Percentiles rank a stretch among this genome's conserved stretches.
These are phyloP conservation scores for Dendrobium nobile DNA, from an alignment of 106 monocot species.

Conservation along the genomic window DNA sequence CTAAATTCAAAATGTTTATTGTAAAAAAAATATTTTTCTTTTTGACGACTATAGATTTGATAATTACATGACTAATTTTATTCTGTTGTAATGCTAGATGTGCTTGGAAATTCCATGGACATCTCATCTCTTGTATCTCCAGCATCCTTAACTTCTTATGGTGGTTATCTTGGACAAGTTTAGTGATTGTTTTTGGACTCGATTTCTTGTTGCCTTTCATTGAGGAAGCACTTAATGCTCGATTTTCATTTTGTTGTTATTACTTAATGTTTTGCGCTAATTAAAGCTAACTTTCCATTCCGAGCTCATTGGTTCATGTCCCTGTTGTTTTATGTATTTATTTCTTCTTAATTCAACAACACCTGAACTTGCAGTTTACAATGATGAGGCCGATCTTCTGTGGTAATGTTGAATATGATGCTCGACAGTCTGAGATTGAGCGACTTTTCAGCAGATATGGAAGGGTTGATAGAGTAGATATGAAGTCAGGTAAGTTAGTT, in stretches of 20 bases:
- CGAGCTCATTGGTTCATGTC: neutral
- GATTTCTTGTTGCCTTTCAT: neutral
- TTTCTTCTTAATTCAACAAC: neutral
- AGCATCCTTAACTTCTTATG: neutral
- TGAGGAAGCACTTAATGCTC: neutral
- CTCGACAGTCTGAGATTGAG: conserved; percentile 86
- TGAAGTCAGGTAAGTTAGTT: conserved; percentile 67
- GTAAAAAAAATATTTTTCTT: neutral
- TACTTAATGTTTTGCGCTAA: neutral
- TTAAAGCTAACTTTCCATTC: neutral
- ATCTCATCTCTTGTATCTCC: neutral
- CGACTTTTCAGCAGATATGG: conserved; percentile 81
- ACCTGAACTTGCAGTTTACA: neutral
- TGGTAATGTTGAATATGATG: conserved; percentile 94
- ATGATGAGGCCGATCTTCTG: conserved; percentile 92
- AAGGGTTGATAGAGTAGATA: conserved; percentile 84
- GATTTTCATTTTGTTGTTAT: neutral
- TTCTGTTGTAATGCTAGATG: neutral
- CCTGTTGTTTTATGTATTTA: neutral
- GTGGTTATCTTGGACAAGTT: neutral
- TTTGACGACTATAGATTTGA: neutral
- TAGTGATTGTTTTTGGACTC: neutral
- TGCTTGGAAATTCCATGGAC: neutral
- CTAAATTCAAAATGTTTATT: neutral
- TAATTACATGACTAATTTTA: neutral